These are phyloP conservation scores for Thuja plicata DNA, from an alignment of 83 land plant species.

Conservation along the genomic window DNA sequence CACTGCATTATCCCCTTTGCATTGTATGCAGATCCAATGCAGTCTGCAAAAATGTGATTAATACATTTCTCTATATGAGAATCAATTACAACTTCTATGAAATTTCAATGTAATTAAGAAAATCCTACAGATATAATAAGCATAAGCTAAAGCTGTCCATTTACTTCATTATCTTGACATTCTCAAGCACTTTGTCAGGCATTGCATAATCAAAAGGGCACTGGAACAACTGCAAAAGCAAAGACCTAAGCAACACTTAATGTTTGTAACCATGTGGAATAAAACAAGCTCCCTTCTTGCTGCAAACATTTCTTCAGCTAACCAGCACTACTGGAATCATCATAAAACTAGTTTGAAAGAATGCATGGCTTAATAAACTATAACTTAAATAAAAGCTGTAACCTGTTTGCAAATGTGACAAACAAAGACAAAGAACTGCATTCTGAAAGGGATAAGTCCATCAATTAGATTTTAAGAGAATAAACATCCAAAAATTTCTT, in stretches of 20 bases:
- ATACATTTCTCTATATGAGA: not conserved
- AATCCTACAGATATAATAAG: not conserved
- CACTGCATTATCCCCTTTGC: constrained; percentile 45
- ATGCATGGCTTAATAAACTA: not conserved
- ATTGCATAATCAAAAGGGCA: not conserved
- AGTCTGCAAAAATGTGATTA: constrained; percentile 22
- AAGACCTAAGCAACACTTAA: not conserved
- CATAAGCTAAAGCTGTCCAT: not conserved
- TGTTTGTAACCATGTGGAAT: not conserved
- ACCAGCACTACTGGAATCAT: too few relatives aligned
- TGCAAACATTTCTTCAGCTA: too few relatives aligned
- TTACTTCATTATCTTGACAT: not conserved
- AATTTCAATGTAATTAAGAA: not conserved
- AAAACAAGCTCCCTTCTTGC: not conserved
- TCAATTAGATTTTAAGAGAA: too few relatives aligned
- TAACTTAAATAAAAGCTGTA: too few relatives aligned
- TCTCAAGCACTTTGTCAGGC: not conserved
- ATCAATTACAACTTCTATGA: not conserved
- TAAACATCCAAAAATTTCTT: not conserved
- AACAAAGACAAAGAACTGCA: not conserved
- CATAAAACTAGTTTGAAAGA: not conserved
- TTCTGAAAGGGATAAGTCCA: not conserved
- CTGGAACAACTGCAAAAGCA: not conserved
- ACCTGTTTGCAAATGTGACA: not conserved
- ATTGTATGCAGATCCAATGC: constrained; percentile 41